Evolutionary conservation across 116 monocot genomes (phyloP).

Genomic region (Posidonia oceanica): DNA sequence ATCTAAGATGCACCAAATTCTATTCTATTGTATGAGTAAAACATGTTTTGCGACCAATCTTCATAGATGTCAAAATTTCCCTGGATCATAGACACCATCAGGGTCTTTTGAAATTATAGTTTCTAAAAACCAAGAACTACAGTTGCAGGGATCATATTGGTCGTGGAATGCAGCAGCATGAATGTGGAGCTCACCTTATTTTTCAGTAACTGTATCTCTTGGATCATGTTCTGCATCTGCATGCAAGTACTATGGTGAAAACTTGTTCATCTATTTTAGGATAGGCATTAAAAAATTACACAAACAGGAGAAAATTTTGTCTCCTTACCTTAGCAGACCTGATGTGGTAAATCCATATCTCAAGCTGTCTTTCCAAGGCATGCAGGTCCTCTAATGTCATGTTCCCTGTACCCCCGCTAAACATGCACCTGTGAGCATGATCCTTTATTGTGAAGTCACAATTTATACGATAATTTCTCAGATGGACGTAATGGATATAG

Average conservation of each 20-base stretch:
- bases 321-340: slow-evolving; percentile 48
- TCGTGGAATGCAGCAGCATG: background rate
- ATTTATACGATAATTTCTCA: background rate
- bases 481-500: background rate
- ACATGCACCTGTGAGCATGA: slow-evolving; percentile 38
- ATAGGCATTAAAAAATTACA: background rate
- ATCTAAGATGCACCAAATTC: background rate
- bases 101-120: background rate
- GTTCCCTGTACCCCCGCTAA: slow-evolving; percentile 30
- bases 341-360: slow-evolving; percentile 63
- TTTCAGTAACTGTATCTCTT: slow-evolving; percentile 48
- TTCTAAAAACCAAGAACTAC: background rate
- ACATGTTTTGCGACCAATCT: no score
- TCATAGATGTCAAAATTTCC: background rate
- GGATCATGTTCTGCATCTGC: slow-evolving; percentile 15
- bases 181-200: background rate
- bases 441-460: background rate
- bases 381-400: slow-evolving; percentile 65
- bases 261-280: background rate
- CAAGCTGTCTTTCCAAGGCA: slow-evolving; percentile 61
- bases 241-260: background rate
- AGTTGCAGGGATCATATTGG: background rate
- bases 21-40: no score
- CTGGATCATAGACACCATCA: background rate
- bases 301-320: background rate